These are phyloP conservation scores for Dillenia turbinata DNA, from an alignment of 164 flowering plant genomes.

Conservation along the genomic window DNA sequence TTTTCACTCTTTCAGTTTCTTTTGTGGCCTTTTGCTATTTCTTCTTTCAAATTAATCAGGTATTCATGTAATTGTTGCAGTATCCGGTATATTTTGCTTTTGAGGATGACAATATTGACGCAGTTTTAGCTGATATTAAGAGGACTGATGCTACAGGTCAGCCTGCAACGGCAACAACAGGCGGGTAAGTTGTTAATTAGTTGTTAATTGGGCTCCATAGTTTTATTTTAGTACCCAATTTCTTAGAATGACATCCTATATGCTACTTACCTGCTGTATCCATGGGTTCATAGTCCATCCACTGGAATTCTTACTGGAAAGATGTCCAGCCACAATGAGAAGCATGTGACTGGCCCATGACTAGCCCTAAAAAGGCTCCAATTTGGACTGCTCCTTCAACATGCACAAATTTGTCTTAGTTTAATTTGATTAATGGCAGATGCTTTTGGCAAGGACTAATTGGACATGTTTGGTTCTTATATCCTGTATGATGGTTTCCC, in stretches of 20 bases:
- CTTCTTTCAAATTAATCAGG: background rate
- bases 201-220: constrained; percentile 4
- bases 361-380: no score
- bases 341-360: no score
- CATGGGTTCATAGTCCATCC: background rate
- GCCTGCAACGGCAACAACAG: constrained; percentile 94
- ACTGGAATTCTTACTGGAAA: no score
- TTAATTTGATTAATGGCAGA: no score
- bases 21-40: background rate
- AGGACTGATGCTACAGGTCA: constrained; percentile 83
- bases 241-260: no score
- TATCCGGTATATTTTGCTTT: constrained; percentile 97
- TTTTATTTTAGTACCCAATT: no score
- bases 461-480: no score
- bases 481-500: no score
- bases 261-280: background rate
- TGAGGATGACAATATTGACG: constrained; percentile 71
- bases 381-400: no score
- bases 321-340: no score
- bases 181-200: constrained; percentile 76
- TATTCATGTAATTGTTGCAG: constrained; percentile 34
- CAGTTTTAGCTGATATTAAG: constrained; percentile 74
- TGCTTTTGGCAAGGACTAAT: no score
- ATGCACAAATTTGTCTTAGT: no score
- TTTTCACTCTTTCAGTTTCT: background rate